Conservation (phyloP, 148 eudicot species). For the Camellia granthamiana region DNA sequence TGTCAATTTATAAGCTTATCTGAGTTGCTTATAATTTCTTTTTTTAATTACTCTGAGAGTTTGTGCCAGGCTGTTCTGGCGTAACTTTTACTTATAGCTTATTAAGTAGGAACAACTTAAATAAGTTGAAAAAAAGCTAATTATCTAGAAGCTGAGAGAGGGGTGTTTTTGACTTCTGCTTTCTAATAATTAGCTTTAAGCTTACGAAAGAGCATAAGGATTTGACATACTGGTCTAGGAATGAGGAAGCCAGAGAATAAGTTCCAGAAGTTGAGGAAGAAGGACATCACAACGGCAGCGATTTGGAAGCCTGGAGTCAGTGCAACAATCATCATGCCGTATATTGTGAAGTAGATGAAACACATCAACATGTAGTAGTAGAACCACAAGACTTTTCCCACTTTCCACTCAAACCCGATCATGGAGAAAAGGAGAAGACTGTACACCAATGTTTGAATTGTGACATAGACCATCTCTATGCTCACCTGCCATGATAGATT, state of each 20-base stretch:
- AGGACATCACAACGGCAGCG: slow-evolving; percentile 47
- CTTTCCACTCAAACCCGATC: slow-evolving; percentile 69
- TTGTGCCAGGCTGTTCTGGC: too few relatives aligned
- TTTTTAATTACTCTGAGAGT: background rate
- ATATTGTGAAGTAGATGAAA: slow-evolving; percentile 53
- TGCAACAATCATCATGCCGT: slow-evolving; percentile 73
- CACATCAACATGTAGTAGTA: slow-evolving; percentile 51
- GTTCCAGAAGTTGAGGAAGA: slow-evolving; percentile 66
- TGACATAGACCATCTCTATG: slow-evolving; percentile 47
- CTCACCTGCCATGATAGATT: slow-evolving; percentile 35
- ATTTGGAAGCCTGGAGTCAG: slow-evolving; percentile 58
- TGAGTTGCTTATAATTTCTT: background rate
- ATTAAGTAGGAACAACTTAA: too few relatives aligned
- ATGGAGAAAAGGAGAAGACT: slow-evolving; percentile 48
- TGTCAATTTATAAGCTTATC: background rate
- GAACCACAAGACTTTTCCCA: slow-evolving; percentile 50
- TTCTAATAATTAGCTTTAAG: too few relatives aligned
- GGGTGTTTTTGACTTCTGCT: too few relatives aligned
- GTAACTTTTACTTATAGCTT: too few relatives aligned
- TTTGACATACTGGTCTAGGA: slow-evolving; percentile 41
- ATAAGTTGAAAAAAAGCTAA: too few relatives aligned
- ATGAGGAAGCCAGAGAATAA: slow-evolving; percentile 62
- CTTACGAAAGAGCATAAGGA: background rate
- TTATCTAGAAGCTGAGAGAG: too few relatives aligned
- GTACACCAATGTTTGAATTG: slow-evolving; percentile 40